A percentile compares a stretch with the other conserved stretches of the same genome.
phyloP scores from a whole-genome alignment of 164 flowering plant species.

The Magnolia kwangsiensis region DNA sequence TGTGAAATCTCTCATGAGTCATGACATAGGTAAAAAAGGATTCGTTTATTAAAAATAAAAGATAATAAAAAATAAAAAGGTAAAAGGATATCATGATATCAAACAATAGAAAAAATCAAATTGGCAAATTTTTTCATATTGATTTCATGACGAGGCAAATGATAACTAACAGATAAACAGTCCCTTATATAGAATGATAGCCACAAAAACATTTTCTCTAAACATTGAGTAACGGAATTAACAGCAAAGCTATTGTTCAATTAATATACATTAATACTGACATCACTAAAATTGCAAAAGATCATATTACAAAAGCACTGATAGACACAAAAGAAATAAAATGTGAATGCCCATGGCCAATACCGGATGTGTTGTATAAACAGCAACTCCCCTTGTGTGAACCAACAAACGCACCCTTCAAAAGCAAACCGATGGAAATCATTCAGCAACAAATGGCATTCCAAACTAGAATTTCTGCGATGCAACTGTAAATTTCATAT shows the following conservation, averaged over 20 bases:
- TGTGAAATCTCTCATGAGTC: too few relatives aligned
- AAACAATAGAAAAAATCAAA: too few relatives aligned
- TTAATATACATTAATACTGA: too few relatives aligned
- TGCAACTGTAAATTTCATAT: neutral
- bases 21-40: too few relatives aligned
- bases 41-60: neutral
- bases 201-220: neutral
- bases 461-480: neutral
- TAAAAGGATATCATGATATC: neutral
- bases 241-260: neutral
- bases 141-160: neutral
- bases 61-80: too few relatives aligned
- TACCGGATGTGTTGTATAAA: conserved; percentile 79
- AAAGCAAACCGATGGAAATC: conserved; percentile 15
- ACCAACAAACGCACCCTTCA: conserved; percentile 95
- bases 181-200: neutral
- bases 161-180: too few relatives aligned
- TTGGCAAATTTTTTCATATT: neutral
- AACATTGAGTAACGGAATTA: neutral
- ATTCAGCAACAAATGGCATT: conserved; percentile 14
- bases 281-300: neutral
- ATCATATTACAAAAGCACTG: neutral
- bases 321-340: neutral
- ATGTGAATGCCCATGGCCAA: neutral
- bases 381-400: conserved; percentile 92